phyloP scores from a whole-genome alignment of 2,329 filamentous ascomycete species.

The Pleoardoris graminearum region DNA sequence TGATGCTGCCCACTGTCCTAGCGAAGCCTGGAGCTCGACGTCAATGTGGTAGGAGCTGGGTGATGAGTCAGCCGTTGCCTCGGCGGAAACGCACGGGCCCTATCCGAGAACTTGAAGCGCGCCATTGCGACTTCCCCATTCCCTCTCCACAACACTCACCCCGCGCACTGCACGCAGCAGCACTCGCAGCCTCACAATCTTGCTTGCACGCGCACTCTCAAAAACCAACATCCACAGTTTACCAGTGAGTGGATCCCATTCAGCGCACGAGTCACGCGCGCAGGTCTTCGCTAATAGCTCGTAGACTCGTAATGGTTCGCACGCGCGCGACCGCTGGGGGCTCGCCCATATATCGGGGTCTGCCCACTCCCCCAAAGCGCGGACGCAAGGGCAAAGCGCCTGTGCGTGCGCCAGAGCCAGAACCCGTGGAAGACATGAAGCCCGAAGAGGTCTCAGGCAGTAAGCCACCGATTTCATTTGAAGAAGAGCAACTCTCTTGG shows the following conservation, averaged over 20 bases:
- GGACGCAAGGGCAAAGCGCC: neutral
- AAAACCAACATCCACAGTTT: neutral
- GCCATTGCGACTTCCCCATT: conserved; percentile 4
- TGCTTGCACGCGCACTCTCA: neutral
- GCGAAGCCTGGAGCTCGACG: conserved; percentile 13
- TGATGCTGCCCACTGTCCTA: conserved; percentile 22
- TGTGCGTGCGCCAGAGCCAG: neutral
- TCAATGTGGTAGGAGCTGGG: neutral
- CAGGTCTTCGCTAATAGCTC: neutral
- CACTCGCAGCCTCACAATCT: neutral
- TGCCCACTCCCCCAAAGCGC: neutral
- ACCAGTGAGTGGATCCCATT: neutral
- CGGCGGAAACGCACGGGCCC: conserved; percentile 6
- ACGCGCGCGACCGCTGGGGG: neutral
- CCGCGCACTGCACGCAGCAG: neutral
- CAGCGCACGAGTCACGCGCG: neutral
- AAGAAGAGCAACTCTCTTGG: neutral
- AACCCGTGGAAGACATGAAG: neutral
- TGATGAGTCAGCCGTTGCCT: conserved; percentile 4
- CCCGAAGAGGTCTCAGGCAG: neutral
- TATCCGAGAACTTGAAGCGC: conserved; percentile 1
- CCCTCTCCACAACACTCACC: neutral
- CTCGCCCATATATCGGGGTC: neutral
- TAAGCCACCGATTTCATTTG: neutral
- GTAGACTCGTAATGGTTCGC: neutral